phyloP scores from a whole-genome alignment of 129 eudicot genomes.

The Helianthus tuberosus region DNA sequence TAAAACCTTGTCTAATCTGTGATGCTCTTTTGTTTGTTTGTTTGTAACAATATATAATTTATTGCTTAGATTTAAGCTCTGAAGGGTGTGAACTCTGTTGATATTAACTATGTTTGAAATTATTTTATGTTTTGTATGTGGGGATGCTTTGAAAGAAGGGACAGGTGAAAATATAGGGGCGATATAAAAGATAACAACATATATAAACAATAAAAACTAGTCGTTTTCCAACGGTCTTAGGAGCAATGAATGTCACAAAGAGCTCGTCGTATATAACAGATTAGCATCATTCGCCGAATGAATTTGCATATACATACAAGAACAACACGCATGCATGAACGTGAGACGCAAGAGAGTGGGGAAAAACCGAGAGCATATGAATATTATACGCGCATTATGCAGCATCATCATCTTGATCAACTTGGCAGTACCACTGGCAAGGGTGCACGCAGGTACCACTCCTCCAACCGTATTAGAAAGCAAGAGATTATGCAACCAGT shows the following conservation, averaged over 20 bases:
- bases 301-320: neutral
- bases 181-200: neutral
- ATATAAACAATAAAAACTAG: neutral
- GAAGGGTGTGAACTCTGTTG: slow-evolving; percentile 10
- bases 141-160: slow-evolving; percentile 11
- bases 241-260: slow-evolving; percentile 12
- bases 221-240: slow-evolving; percentile 7
- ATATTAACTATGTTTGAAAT: slow-evolving; percentile 25
- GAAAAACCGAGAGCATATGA: slow-evolving; percentile 10
- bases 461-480: slow-evolving; percentile 51
- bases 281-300: slow-evolving; percentile 4
- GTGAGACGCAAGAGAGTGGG: neutral
- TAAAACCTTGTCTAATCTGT: neutral
- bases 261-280: neutral
- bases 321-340: neutral
- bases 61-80: neutral
- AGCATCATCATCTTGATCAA: slow-evolving; percentile 17
- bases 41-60: neutral
- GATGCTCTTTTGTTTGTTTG: neutral
- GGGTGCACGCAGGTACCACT: neutral
- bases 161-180: neutral
- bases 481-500: slow-evolving; percentile 52
- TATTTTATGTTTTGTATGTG: neutral
- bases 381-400: neutral
- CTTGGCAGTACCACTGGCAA: slow-evolving; percentile 4